Evolutionary conservation across 257 asterid species (phyloP), one percentile per base, ranked within the genome.

Genomic region (Solanum rostratum): DNA sequence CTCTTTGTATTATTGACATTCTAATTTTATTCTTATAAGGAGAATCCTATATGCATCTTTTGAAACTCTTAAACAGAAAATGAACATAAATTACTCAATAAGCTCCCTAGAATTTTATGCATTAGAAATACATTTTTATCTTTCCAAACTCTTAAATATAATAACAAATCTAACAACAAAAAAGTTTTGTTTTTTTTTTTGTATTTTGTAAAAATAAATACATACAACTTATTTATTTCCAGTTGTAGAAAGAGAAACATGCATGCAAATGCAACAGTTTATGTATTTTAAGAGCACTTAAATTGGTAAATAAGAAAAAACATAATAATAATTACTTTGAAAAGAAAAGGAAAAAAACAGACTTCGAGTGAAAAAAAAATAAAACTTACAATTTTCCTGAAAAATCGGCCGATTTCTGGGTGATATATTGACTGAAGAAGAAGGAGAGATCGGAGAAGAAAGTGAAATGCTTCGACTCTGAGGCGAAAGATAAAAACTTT

Each of bases 401-500:
- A 50, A 54, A 39, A 29, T 19, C 1, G 68, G 68, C 29, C 8
- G 41, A 49, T 83, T 45, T 66, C 41, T 49, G 4, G 68, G 80
- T 19, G 80, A 45, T 27, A 49, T 49, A 66, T 50, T 19, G 8
- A 53, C 49, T 5, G 85, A 83, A 83, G 80, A 83, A 55, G 18
- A 66, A 16, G 68, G 19, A 1, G 81, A 76, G 27, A 24, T 76
- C 0, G 43, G 81, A 74, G 81, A 46, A 65, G 80, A 82, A 14
- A 22, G 79, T 12, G 80, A 43, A 9, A 18, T 29, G 22, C 46
- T 65, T 62, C n/a, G 82, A 46, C 24, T 14, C 59, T 71, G 84
- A 41, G 87, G 86, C 33, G 87, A 86, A 27, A 27, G 41, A 62
- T 50, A 73, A 68, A 68, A 86, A 14, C 46, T 43, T 69, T 39